Conservation (phyloP, 169 alveolate species). For the Neospora caninum region DNA sequence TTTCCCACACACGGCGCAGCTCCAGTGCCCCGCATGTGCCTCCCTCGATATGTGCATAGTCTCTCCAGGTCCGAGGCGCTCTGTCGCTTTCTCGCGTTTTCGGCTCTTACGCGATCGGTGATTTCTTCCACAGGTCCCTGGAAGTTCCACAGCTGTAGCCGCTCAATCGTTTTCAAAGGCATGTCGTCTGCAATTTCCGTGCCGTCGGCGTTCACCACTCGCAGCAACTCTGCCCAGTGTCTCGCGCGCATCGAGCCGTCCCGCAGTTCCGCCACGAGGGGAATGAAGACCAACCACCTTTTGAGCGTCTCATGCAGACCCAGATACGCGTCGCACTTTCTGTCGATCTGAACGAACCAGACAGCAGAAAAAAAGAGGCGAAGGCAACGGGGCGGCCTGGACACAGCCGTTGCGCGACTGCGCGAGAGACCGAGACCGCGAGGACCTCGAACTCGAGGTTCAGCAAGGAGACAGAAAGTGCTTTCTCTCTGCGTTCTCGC, state of each 20-base stretch:
- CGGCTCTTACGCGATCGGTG: constrained; percentile 79
- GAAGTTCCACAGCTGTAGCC: constrained; percentile 87
- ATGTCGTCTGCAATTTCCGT: constrained; percentile 80
- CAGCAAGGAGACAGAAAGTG: no score
- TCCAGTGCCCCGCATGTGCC: no score
- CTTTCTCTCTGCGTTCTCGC: no score
- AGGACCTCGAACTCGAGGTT: no score
- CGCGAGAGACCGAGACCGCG: no score
- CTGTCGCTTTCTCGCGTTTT: background rate
- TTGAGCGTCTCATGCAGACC: constrained; percentile 79
- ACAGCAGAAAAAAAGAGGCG: background rate
- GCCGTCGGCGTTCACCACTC: constrained; percentile 76
- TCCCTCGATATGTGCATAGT: no score
- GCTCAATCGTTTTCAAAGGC: constrained; percentile 88
- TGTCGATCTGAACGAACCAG: constrained; percentile 80
- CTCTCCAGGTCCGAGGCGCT: no score
- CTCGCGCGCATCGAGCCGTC: constrained; percentile 94
- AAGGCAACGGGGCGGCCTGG: no score
- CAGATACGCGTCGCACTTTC: constrained; percentile 88
- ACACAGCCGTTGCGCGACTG: no score
- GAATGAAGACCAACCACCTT: constrained; percentile 91
- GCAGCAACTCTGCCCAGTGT: constrained; percentile 92
- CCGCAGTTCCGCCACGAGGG: constrained; percentile 91
- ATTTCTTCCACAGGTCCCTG: constrained; percentile 94
- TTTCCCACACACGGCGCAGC: no score